Percentiles rank a stretch among this genome's conserved stretches.
phyloP scores from a whole-genome alignment of 1,284 basidiomycete genomes.

The Volvariella surrecta region DNA sequence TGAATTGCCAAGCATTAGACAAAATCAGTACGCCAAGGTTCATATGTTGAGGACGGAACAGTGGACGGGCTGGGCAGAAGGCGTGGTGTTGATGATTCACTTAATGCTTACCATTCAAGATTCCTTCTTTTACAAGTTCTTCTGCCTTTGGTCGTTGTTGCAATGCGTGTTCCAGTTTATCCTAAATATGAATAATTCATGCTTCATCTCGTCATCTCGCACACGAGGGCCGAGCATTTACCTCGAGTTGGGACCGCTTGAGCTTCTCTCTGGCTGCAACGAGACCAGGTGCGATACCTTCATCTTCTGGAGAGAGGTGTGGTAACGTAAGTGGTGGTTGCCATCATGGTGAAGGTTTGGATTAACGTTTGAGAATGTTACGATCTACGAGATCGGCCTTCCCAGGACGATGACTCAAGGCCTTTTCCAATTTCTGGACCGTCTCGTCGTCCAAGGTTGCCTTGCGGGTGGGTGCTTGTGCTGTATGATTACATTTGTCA shows the following conservation, averaged over 20 bases:
- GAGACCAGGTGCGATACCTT: constrained; percentile 57
- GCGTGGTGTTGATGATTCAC: constrained; percentile 1
- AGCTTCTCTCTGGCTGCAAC: constrained; percentile 60
- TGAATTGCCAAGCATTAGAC: too few relatives aligned
- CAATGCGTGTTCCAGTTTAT: constrained; percentile 63
- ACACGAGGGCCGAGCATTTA: too few relatives aligned
- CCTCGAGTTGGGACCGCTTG: constrained; percentile 61
- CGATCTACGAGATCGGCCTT: constrained; percentile 62
- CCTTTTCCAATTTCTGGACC: constrained; percentile 46
- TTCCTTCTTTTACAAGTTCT: constrained; percentile 66
- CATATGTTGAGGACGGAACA: too few relatives aligned
- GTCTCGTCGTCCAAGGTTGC: constrained; percentile 31
- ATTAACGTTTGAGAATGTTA: constrained; percentile 69
- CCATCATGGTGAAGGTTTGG: background rate
- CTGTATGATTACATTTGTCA: constrained; percentile 8
- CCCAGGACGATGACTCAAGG: constrained; percentile 41
- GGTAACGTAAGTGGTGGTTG: background rate
- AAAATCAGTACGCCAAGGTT: too few relatives aligned
- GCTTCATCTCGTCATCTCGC: background rate
- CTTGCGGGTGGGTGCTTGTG: constrained; percentile 19
- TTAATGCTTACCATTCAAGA: constrained; percentile 45
- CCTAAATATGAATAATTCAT: constrained; percentile 24
- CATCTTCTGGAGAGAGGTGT: constrained; percentile 37
- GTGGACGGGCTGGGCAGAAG: too few relatives aligned
- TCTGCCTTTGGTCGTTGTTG: constrained; percentile 57